Base-by-base conservation (phyloP, 495 filamentous ascomycete species). In the Talaromyces adpressus region DNA sequence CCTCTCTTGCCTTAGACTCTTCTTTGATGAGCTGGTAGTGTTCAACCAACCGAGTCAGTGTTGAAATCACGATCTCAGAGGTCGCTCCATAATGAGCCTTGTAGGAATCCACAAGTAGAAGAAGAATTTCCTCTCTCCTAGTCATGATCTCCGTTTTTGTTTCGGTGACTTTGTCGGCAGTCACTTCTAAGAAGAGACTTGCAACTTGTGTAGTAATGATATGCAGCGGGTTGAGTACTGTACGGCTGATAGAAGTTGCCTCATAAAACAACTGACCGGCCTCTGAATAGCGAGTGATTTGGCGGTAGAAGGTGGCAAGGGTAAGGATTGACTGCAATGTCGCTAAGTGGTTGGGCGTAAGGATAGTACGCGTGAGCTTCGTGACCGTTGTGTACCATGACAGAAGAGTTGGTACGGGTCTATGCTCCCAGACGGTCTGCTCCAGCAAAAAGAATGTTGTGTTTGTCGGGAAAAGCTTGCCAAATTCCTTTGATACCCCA, bases 101-200 rank as follows among this genome's bases (percentile, higher is more conserved):
- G 65, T 75, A 77, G 67, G 69, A 69, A 63, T 77, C 75, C 4
- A 77, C 65, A 3, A 77, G 52, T 6, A 76, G 57, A 20, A 69
- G 54, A 20, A 75, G 64, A 14, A 73, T 63, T 36, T 73, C 67
- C 45, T 73, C 68, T 4, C 75, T 70, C 57, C 67, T 69, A 29
- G 64, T 45, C 75, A 77, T 77, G 58, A 76, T 71, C 20, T 74
- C 73, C 5, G 75, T 75, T 54, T 66, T 68, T 16, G 70, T 70
- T 4, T 57, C 69, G 9, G 72, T 71, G 6, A 70, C 63, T 16
- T 70, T 66, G 8, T 67, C 64, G 1, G 68, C 62, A 7, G 75
- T 77, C 6, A 72, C 63, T 4, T 76, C 69, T 16, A 77, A 63
- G 67, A 73, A 77, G 22, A 67, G 30, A 36, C 64, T 65, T 18